phyloP scores from a whole-genome alignment of 2,329 filamentous ascomycete species.

The Claviceps arundinis region DNA sequence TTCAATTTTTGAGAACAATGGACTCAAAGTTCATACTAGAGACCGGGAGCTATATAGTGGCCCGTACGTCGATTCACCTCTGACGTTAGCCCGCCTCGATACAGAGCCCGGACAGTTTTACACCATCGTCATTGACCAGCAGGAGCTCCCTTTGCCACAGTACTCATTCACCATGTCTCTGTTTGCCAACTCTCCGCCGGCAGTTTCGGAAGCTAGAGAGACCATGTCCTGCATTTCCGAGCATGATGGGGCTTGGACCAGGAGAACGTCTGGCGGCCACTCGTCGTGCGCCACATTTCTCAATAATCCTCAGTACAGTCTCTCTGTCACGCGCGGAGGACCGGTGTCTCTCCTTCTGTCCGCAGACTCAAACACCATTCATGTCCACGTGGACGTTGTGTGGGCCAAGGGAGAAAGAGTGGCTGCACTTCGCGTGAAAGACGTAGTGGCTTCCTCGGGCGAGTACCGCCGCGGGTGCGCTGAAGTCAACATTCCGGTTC shows the following conservation, averaged over 20 bases:
- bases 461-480: slow-evolving; percentile 77
- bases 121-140: slow-evolving; percentile 60
- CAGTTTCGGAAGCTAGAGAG: slow-evolving; percentile 47
- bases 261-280: slow-evolving; percentile 72
- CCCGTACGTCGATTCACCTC: slow-evolving; percentile 87
- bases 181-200: slow-evolving; percentile 54
- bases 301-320: slow-evolving; percentile 75
- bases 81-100: slow-evolving; percentile 65
- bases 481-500: slow-evolving; percentile 44
- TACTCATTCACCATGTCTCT: slow-evolving; percentile 83
- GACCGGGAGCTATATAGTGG: slow-evolving; percentile 60
- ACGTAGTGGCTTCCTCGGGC: slow-evolving; percentile 72
- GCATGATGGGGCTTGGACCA: slow-evolving; percentile 57
- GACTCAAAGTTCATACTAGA: slow-evolving; percentile 59
- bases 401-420: slow-evolving; percentile 65
- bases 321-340: slow-evolving; percentile 43
- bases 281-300: slow-evolving; percentile 62
- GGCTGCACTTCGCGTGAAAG: slow-evolving; percentile 54
- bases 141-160: slow-evolving; percentile 56
- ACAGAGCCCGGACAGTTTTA: slow-evolving; percentile 27
- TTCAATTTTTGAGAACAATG: slow-evolving; percentile 61
- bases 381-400: slow-evolving; percentile 74
- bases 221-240: slow-evolving; percentile 45
- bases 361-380: slow-evolving; percentile 50
- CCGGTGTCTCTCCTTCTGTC: slow-evolving; percentile 64